Evolutionary conservation across 495 filamentous ascomycete species (phyloP).

Genomic region (Aspergillus olivimuriae): DNA sequence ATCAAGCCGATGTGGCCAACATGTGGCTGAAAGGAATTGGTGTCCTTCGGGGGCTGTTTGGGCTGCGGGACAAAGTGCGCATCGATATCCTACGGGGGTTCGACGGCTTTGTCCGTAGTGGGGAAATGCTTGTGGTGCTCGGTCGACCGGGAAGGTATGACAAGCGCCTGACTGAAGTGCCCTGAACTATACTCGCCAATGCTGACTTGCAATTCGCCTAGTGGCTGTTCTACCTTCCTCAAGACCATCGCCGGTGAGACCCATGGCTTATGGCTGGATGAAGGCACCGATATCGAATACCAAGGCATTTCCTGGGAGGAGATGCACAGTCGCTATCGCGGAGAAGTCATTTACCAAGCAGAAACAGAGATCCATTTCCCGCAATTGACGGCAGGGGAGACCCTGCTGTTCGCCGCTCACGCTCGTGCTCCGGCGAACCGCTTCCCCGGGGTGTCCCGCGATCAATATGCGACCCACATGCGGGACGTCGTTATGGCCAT

Average conservation of each 20-base stretch:
- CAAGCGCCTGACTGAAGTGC: too few relatives aligned
- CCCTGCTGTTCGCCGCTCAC: conserved; percentile 68
- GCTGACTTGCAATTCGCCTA: conserved; percentile 5
- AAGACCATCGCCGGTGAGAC: conserved; percentile 77
- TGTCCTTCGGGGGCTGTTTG: conserved; percentile 40
- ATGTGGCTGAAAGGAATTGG: conserved; percentile 51
- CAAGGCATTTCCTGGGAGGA: conserved; percentile 48
- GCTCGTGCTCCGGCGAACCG: conserved; percentile 60
- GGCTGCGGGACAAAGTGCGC: conserved; percentile 47
- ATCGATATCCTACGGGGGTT: conserved; percentile 73
- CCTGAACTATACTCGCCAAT: conserved; percentile 15
- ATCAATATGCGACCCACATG: conserved; percentile 57
- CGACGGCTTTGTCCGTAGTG: conserved; percentile 66
- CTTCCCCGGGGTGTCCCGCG: conserved; percentile 50
- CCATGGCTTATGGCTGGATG: conserved; percentile 61
- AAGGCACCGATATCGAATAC: conserved; percentile 65
- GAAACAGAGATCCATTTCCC: conserved; percentile 81
- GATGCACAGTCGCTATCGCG: conserved; percentile 64
- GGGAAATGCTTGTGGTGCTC: conserved; percentile 76
- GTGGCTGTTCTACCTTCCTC: conserved; percentile 72
- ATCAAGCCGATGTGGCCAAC: conserved; percentile 65
- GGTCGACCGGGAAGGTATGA: conserved; percentile 67
- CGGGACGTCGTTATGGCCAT: conserved; percentile 75
- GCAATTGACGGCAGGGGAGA: conserved; percentile 73
- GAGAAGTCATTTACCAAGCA: conserved; percentile 75